These are phyloP conservation scores for Eremothecium gossypii DNA, from an alignment of 1,139 yeast species.

Conservation along the genomic window DNA sequence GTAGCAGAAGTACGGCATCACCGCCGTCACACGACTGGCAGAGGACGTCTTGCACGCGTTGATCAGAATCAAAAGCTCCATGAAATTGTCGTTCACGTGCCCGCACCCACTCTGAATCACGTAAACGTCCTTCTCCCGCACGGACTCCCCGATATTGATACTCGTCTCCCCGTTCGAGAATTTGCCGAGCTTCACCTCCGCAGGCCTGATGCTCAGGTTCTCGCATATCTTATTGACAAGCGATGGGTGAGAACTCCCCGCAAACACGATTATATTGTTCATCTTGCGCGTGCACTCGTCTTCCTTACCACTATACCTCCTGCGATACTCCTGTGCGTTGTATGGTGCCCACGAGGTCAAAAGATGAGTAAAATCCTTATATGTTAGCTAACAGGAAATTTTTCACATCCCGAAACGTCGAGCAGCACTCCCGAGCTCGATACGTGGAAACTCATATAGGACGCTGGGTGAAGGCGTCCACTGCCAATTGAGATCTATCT, in stretches of 20 bases:
- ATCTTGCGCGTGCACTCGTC: conserved; percentile 23
- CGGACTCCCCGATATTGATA: conserved; percentile 71
- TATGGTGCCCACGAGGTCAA: too few relatives aligned
- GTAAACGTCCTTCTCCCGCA: conserved; percentile 87
- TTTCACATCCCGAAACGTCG: too few relatives aligned
- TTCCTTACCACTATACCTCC: too few relatives aligned
- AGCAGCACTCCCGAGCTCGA: too few relatives aligned
- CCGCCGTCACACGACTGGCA: conserved; percentile 89
- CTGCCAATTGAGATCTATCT: too few relatives aligned
- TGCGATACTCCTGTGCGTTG: too few relatives aligned
- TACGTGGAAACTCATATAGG: too few relatives aligned
- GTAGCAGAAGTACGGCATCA: conserved; percentile 89
- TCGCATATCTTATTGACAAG: conserved; percentile 54
- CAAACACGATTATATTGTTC: conserved; percentile 65
- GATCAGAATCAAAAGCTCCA: conserved; percentile 79
- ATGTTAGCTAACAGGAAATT: too few relatives aligned
- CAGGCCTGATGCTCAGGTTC: conserved; percentile 55
- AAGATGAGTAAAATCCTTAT: too few relatives aligned
- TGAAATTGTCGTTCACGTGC: conserved; percentile 80
- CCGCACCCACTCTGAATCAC: conserved; percentile 67
- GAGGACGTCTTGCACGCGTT: conserved; percentile 95
- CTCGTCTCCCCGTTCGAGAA: conserved; percentile 88
- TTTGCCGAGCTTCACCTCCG: conserved; percentile 47
- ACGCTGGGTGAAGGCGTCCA: too few relatives aligned
- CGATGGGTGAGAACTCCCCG: conserved; percentile 62